Base-by-base conservation (phyloP, 2,329 filamentous ascomycete genomes). In the Stenocarpella maydis region DNA sequence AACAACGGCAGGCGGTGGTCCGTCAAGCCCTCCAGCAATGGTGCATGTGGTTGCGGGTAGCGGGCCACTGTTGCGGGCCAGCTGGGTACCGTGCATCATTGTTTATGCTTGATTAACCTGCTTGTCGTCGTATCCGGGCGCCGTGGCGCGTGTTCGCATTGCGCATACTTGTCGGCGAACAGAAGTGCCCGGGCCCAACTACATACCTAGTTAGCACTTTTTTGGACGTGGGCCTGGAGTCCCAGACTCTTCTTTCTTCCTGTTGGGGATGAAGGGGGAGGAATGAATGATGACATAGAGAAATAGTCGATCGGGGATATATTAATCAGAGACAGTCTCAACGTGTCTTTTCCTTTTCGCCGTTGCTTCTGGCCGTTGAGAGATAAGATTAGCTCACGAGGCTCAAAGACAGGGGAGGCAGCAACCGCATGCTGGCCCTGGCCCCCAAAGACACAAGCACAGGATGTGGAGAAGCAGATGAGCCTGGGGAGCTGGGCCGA, bases 1-100 rank as follows among this genome's bases (percentile, higher is more conserved):
- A 15, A 34, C 50, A 31, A 37, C 50, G 28, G 50, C 17, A 53
- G 53, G 58, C 41, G n/a, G 58, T 24, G 41, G 58, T 47, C 58
- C 41, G 41, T 34, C 41, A 12, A 47, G 58, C 58, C 34, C 17
- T 24, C n/a, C 28, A 61, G 19, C 41, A 47, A 61, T 61, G 31
- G n/a, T 47, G 58, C 53, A 58, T 41, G 21, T 58, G 21, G 43
- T 21, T 12, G 53, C 4, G 14, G 37, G 21, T 63, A 63, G 43
- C 58, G 58, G 58, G 43, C 58, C 58, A 63, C 37, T 63, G 58
- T 41, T 63, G 58, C 43, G 41, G 58, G 58, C 41, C 58, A 63
- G n/a, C 28, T 63, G 26, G 41, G 58, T 37, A 37, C 58, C 43
- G 43, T 49, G 58, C 58, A 37, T 43, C 15, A 10, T 37, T 21